These are phyloP conservation scores for Geranomyces michiganensis DNA, from an alignment of 192 early-diverging fungal genomes.

Conservation along the genomic window DNA sequence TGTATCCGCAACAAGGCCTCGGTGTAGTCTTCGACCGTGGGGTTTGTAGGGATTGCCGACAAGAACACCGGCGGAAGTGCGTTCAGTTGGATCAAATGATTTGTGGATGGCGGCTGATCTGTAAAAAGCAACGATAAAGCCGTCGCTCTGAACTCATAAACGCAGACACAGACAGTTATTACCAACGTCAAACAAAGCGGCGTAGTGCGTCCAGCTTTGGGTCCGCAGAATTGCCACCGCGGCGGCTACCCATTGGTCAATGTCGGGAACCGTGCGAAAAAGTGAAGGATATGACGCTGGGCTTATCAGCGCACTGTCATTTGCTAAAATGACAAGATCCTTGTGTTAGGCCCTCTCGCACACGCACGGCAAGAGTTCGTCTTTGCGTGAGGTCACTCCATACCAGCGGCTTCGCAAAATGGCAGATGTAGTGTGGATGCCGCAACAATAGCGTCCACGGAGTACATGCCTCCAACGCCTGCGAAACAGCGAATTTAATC, in stretches of 20 bases:
- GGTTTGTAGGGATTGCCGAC: neutral
- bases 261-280: slow-evolving; percentile 6
- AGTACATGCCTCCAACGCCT: neutral
- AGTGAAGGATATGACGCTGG: slow-evolving; percentile 5
- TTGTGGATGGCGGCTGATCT: too few relatives aligned
- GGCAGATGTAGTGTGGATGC: neutral
- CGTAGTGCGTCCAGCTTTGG: slow-evolving; percentile 3
- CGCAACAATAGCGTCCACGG: neutral
- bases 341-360: too few relatives aligned
- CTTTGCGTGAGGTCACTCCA: too few relatives aligned
- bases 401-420: slow-evolving; percentile 1
- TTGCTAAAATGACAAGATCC: too few relatives aligned
- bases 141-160: too few relatives aligned
- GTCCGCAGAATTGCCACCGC: neutral
- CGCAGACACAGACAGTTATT: too few relatives aligned
- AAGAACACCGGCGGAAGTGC: too few relatives aligned
- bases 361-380: too few relatives aligned
- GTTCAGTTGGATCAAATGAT: too few relatives aligned
- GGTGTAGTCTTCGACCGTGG: neutral
- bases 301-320: neutral
- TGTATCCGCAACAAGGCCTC: neutral
- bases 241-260: neutral
- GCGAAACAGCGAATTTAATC: too few relatives aligned
- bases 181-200: neutral
- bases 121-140: too few relatives aligned